These are phyloP conservation scores for Agrocybe praecox DNA, from an alignment of 768 basidiomycete species.

Conservation along the genomic window DNA sequence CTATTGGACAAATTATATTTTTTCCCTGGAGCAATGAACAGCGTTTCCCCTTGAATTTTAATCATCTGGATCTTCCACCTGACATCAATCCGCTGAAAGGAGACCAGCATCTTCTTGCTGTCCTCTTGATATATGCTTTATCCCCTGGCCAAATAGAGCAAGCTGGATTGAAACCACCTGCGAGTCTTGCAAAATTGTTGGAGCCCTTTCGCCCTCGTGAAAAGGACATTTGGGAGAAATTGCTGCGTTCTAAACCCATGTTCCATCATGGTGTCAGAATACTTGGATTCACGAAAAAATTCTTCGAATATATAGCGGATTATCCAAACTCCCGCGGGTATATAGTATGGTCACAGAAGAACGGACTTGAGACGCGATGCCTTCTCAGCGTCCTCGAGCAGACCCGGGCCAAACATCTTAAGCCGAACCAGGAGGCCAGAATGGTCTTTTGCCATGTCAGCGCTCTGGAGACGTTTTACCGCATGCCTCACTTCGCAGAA, in stretches of 20 bases:
- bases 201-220: not conserved
- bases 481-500: slow-evolving; percentile 50
- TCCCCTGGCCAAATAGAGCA: slow-evolving; percentile 34
- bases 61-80: slow-evolving; percentile 28
- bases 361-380: slow-evolving; percentile 37
- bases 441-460: slow-evolving; percentile 71
- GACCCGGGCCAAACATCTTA: slow-evolving; percentile 41
- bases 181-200: not conserved
- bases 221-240: not conserved
- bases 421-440: slow-evolving; percentile 44
- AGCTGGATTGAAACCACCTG: not conserved
- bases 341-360: slow-evolving; percentile 41
- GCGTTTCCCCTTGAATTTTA: slow-evolving; percentile 1
- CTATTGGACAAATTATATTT: slow-evolving; percentile 59
- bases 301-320: slow-evolving; percentile 44
- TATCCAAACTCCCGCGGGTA: slow-evolving; percentile 16
- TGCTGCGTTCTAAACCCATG: slow-evolving; percentile 13
- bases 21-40: slow-evolving; percentile 36
- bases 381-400: slow-evolving; percentile 47
- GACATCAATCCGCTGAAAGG: slow-evolving; percentile 41
- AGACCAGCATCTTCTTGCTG: slow-evolving; percentile 34
- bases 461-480: slow-evolving; percentile 49
- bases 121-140: slow-evolving; percentile 51
- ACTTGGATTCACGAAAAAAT: slow-evolving; percentile 46
- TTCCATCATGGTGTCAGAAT: slow-evolving; percentile 44